phyloP scores from a whole-genome alignment of 2,329 filamentous ascomycete genomes.

The Cercospora citrullina region DNA sequence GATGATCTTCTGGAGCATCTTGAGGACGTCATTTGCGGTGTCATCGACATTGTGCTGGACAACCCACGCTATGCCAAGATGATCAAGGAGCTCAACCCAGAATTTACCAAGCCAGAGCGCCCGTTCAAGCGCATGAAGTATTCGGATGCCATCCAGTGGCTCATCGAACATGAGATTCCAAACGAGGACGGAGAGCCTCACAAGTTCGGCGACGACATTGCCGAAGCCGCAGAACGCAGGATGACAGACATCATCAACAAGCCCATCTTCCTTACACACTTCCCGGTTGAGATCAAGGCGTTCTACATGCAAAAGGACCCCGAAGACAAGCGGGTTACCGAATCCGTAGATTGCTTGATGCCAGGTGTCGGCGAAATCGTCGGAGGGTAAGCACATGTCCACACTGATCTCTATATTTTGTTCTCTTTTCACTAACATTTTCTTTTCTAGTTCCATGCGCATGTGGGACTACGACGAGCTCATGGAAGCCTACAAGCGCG shows the following conservation, averaged over 20 bases:
- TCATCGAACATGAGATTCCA: slow-evolving; percentile 81
- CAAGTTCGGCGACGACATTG: slow-evolving; percentile 94
- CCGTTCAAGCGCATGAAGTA: slow-evolving; percentile 97
- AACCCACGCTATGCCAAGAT: slow-evolving; percentile 71
- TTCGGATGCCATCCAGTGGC: slow-evolving; percentile 89
- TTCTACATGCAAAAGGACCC: slow-evolving; percentile 97
- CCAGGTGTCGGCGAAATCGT: slow-evolving; percentile 97
- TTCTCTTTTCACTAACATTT: neutral
- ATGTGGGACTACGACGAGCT: slow-evolving; percentile 90
- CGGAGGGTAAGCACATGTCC: slow-evolving; percentile 15
- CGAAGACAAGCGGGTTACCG: slow-evolving; percentile 78
- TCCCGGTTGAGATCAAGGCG: slow-evolving; percentile 95
- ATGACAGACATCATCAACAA: slow-evolving; percentile 98
- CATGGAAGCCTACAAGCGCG: slow-evolving; percentile 80
- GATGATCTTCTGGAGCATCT: slow-evolving; percentile 83
- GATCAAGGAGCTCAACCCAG: slow-evolving; percentile 86
- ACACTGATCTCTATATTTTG: neutral
- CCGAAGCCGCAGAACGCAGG: slow-evolving; percentile 89
- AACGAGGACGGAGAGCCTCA: slow-evolving; percentile 93
- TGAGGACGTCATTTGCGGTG: slow-evolving; percentile 82
- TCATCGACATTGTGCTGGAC: slow-evolving; percentile 73
- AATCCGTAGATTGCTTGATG: slow-evolving; percentile 86
- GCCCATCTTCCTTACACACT: slow-evolving; percentile 95
- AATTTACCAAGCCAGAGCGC: slow-evolving; percentile 75
- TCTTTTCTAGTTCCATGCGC: slow-evolving; percentile 81